A percentile compares a stretch with the other conserved stretches of the same genome.
These are phyloP conservation scores for Trypanosomatidae sp. DNA, from an alignment of 208 protist genomes.

Conservation along the genomic window DNA sequence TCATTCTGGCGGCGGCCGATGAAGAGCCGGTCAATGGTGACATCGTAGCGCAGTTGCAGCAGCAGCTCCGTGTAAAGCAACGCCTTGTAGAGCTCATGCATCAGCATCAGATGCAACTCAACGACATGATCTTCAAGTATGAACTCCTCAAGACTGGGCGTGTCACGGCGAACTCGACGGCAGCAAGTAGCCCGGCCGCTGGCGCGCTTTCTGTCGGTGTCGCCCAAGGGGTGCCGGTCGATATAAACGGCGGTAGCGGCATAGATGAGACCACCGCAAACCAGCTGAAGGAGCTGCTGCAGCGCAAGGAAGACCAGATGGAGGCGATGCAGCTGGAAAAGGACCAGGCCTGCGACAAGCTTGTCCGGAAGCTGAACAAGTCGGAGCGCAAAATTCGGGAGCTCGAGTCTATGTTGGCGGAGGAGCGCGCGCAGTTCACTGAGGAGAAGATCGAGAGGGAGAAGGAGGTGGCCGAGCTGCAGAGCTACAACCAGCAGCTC, in stretches of 20 bases:
- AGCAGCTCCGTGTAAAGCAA: constrained; percentile 89
- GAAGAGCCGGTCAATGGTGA: constrained; percentile 75
- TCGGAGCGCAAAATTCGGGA: constrained; percentile 76
- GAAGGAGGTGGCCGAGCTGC: constrained; percentile 66
- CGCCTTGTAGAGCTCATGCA: constrained; percentile 82
- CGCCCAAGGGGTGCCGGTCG: not conserved
- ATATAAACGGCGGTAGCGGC: constrained; percentile 9
- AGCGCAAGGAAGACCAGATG: constrained; percentile 86
- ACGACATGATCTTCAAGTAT: constrained; percentile 87
- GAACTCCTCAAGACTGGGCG: constrained; percentile 86
- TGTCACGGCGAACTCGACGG: constrained; percentile 46
- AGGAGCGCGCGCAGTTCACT: constrained; percentile 75
- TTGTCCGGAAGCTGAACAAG: constrained; percentile 93
- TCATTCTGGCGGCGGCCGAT: constrained; percentile 69
- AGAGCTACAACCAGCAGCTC: constrained; percentile 81
- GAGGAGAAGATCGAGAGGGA: constrained; percentile 76
- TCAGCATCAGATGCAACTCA: constrained; percentile 80
- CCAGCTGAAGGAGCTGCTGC: constrained; percentile 76
- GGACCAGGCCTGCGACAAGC: constrained; percentile 84
- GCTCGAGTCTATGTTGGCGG: constrained; percentile 66
- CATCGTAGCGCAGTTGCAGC: constrained; percentile 75
- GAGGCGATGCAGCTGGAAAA: constrained; percentile 72
- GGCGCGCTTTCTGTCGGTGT: not conserved
- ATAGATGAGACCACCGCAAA: constrained; percentile 65
- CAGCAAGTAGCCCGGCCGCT: not conserved